These are phyloP conservation scores for Corynascus novoguineensis DNA, from an alignment of 495 filamentous ascomycete species.

Conservation along the genomic window DNA sequence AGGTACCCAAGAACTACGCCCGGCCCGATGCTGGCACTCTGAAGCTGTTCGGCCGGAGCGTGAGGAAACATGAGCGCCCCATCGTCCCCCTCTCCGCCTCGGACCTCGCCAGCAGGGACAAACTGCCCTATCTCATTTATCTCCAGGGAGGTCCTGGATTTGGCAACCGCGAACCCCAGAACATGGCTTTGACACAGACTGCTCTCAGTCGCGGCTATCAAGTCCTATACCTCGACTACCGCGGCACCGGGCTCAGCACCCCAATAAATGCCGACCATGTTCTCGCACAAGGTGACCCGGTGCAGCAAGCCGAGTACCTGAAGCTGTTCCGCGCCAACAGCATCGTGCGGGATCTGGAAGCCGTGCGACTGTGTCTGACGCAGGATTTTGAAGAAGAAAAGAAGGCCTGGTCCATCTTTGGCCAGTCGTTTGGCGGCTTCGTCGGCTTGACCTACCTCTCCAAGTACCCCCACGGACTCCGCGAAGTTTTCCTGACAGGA, in stretches of 20 bases:
- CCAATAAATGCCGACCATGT: slow-evolving; percentile 69
- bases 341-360: slow-evolving; percentile 84
- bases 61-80: slow-evolving; percentile 56
- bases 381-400: slow-evolving; percentile 61
- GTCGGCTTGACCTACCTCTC: slow-evolving; percentile 76
- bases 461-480: slow-evolving; percentile 66
- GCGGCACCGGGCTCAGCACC: slow-evolving; percentile 79
- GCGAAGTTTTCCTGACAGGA: slow-evolving; percentile 77
- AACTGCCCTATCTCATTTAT: slow-evolving; percentile 50
- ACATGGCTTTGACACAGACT: slow-evolving; percentile 57
- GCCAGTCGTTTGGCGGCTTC: slow-evolving; percentile 92
- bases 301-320: slow-evolving; percentile 69
- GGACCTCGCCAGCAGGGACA: slow-evolving; percentile 38
- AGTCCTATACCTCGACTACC: slow-evolving; percentile 78
- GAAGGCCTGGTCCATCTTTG: slow-evolving; percentile 75
- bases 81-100: slow-evolving; percentile 39
- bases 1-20: slow-evolving; percentile 71
- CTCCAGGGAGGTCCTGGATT: slow-evolving; percentile 76
- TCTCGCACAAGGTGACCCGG: slow-evolving; percentile 54
- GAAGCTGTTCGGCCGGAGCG: slow-evolving; percentile 70
- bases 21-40: slow-evolving; percentile 56
- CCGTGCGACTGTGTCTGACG: slow-evolving; percentile 68
- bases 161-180: slow-evolving; percentile 67
- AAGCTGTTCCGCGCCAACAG: slow-evolving; percentile 85
- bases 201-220: slow-evolving; percentile 78